Conservation (phyloP, 164 flowering plant species). For the Echeveria elegans region DNA sequence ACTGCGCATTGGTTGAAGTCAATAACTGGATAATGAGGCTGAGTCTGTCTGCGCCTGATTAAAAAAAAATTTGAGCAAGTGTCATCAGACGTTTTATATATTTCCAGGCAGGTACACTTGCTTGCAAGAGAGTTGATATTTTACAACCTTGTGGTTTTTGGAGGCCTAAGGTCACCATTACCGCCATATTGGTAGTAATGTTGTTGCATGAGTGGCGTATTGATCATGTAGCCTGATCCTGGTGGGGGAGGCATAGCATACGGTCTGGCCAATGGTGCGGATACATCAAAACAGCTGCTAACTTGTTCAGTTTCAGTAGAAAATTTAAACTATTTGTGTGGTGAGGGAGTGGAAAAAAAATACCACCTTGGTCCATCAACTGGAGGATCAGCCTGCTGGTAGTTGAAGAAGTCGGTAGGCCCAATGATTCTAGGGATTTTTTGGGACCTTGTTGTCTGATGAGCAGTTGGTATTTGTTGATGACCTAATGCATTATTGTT, state of each 20-base stretch:
- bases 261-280: not conserved
- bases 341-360: not conserved
- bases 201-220: not conserved
- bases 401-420: not conserved
- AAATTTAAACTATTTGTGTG: not conserved
- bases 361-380: not conserved
- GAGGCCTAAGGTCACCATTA: not conserved
- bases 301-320: not conserved
- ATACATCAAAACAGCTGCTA: not conserved
- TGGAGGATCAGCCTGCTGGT: not conserved
- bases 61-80: not conserved
- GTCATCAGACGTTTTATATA: no score
- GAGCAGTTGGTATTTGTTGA: not conserved
- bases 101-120: not conserved
- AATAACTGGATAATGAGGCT: not conserved
- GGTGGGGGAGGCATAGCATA: not conserved
- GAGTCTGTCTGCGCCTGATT: not conserved
- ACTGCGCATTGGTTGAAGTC: not conserved
- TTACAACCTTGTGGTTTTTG: not conserved
- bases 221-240: no score
- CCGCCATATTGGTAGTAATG: not conserved
- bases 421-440: not conserved
- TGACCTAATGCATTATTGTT: not conserved
- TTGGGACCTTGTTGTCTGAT: not conserved
- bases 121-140: not conserved